These are phyloP conservation scores for Spiromastix sp. DNA, from an alignment of 2,329 filamentous ascomycete species.

Conservation along the genomic window DNA sequence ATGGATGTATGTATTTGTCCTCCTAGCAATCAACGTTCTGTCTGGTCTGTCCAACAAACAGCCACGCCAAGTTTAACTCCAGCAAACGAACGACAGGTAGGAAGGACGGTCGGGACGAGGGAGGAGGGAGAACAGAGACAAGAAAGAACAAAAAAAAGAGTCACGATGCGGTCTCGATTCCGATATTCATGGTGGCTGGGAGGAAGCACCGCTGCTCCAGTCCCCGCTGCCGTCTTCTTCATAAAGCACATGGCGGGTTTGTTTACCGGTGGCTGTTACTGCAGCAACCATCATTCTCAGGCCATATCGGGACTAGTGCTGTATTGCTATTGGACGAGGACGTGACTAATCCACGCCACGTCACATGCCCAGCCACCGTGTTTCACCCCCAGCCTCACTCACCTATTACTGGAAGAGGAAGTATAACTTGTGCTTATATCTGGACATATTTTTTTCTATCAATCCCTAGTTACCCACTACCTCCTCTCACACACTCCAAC, in stretches of 20 bases:
- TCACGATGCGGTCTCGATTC: not conserved
- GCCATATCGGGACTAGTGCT: not conserved
- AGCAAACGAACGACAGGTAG: constrained; percentile 2
- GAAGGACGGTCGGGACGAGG: not conserved
- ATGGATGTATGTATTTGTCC: not conserved
- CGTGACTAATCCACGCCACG: no score
- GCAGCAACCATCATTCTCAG: constrained; percentile 19
- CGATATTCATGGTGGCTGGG: constrained; percentile 26
- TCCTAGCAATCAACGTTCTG: not conserved
- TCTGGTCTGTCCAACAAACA: not conserved
- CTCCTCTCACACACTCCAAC: no score
- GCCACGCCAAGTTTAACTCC: not conserved
- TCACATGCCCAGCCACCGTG: not conserved
- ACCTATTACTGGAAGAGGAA: not conserved
- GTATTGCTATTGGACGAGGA: no score
- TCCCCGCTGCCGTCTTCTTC: constrained; percentile 26
- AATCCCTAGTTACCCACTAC: not conserved
- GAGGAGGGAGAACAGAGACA: not conserved
- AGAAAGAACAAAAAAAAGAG: not conserved
- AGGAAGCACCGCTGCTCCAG: not conserved
- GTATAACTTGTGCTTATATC: no score
- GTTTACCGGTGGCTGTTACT: constrained; percentile 28
- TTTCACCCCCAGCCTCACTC: no score
- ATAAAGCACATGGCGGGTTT: constrained; percentile 23
- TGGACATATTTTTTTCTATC: no score